Conservation (phyloP, 1,284 basidiomycete species). For the Ustilago esculenta region DNA sequence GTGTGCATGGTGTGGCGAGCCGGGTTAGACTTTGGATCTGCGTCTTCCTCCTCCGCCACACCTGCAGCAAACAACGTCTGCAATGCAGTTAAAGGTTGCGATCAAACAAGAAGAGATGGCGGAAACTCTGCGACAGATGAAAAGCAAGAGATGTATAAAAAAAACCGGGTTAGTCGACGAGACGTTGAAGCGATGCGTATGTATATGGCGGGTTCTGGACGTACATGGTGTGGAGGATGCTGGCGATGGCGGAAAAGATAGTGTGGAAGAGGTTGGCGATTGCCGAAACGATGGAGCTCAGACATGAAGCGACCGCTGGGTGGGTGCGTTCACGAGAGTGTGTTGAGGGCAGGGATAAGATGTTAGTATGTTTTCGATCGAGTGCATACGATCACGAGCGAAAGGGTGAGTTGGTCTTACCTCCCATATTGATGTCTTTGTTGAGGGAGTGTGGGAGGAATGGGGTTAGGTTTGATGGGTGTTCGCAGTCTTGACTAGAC, state of each 20-base stretch:
- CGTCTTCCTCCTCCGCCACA: constrained; percentile 44
- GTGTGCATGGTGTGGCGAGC: too few species aligned
- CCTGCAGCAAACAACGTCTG: constrained; percentile 55
- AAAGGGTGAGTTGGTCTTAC: constrained; percentile 2
- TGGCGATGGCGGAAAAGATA: constrained; percentile 50
- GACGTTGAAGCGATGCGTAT: too few species aligned
- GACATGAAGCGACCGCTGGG: constrained; percentile 54
- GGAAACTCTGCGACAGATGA: constrained; percentile 49
- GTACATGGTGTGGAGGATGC: constrained; percentile 52
- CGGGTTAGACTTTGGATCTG: constrained; percentile 27
- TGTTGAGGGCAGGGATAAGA: too few species aligned
- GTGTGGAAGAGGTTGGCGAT: constrained; percentile 46
- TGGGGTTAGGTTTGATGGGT: too few species aligned
- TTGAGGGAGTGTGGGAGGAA: too few species aligned
- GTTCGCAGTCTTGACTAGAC: too few species aligned
- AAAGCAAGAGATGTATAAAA: too few species aligned
- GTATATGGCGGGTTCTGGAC: not conserved
- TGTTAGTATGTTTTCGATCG: too few species aligned
- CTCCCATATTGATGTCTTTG: constrained; percentile 31
- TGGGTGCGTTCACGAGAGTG: too few species aligned
- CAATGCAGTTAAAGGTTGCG: constrained; percentile 56
- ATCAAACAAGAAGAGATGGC: constrained; percentile 40
- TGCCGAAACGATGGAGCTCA: constrained; percentile 45
- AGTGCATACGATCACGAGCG: too few species aligned
- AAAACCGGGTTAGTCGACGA: too few species aligned